Conservation (phyloP, 257 asterid species). For the Oldenlandia corymbosa region DNA sequence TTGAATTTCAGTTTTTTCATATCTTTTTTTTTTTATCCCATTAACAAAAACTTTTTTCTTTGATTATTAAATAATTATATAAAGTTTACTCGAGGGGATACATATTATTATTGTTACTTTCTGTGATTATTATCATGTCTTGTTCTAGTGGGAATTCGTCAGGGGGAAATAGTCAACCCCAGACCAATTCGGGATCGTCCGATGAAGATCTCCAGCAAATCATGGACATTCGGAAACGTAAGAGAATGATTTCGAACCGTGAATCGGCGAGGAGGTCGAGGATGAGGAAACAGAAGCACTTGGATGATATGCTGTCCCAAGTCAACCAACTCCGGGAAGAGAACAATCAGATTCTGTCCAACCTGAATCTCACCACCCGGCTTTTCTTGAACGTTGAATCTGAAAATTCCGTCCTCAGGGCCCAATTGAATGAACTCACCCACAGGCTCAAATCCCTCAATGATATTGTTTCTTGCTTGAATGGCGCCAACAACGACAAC, state of each 20-base stretch:
- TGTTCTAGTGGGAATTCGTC: constrained; percentile 29
- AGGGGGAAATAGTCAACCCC: constrained; percentile 16
- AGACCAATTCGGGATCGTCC: constrained; percentile 20
- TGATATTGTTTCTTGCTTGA: constrained; percentile 37
- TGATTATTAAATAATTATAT: no score
- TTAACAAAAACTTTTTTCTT: no score
- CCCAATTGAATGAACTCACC: constrained; percentile 30
- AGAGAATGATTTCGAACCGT: constrained; percentile 34
- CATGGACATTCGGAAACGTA: constrained; percentile 25
- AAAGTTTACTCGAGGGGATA: no score
- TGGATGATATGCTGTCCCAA: constrained; percentile 22
- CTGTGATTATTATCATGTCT: constrained; percentile 7
- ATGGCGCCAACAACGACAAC: background rate
- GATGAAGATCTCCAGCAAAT: constrained; percentile 18
- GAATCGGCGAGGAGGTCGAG: constrained; percentile 37
- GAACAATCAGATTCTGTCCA: constrained; percentile 24
- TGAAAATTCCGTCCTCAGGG: constrained; percentile 26
- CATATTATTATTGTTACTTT: background rate
- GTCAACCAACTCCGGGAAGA: constrained; percentile 21
- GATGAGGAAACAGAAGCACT: constrained; percentile 32
- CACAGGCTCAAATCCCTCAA: constrained; percentile 46
- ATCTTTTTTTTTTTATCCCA: background rate
- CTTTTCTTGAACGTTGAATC: constrained; percentile 25
- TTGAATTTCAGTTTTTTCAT: no score
- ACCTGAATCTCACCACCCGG: constrained; percentile 17